Evolutionary conservation across 768 basidiomycete species (phyloP).

Genomic region (Boletus vermiculosoides): DNA sequence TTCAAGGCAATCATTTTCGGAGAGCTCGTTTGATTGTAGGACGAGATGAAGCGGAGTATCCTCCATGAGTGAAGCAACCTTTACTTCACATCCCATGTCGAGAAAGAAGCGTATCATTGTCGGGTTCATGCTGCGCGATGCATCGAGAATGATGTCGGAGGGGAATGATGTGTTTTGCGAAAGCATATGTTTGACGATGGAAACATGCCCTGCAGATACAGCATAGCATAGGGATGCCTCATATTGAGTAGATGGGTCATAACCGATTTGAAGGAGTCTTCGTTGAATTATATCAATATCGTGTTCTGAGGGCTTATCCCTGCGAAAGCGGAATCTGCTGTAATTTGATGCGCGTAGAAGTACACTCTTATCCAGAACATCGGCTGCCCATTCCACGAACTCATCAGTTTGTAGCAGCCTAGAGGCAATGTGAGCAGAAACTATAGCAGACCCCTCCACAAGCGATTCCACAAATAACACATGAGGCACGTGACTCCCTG

Average conservation of each 20-base stretch:
- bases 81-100: not conserved
- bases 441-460: rapidly evolving
- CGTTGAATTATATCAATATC: not conserved
- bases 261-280: slow-evolving; percentile 9
- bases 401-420: slow-evolving; percentile 3
- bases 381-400: slow-evolving; percentile 10
- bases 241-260: not conserved
- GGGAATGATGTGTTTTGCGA: not conserved
- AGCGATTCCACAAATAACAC: not conserved
- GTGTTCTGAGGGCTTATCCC: not conserved
- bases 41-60: slow-evolving; percentile 5
- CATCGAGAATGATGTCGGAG: slow-evolving; percentile 3
- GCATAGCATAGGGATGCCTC: not conserved
- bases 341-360: not conserved
- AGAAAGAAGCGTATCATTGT: slow-evolving; percentile 5
- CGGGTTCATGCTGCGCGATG: not conserved
- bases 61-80: not conserved
- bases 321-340: not conserved
- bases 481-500: not conserved
- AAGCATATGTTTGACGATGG: slow-evolving; percentile 2
- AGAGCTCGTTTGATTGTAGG: not conserved
- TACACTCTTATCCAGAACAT: not conserved
- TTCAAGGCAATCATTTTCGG: not conserved
- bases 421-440: not conserved
- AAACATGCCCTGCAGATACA: slow-evolving; percentile 5